Percentiles rank a stretch among this genome's conserved stretches.
phyloP scores from a whole-genome alignment of 305 asterid species.

The Coffea humblotiana region DNA sequence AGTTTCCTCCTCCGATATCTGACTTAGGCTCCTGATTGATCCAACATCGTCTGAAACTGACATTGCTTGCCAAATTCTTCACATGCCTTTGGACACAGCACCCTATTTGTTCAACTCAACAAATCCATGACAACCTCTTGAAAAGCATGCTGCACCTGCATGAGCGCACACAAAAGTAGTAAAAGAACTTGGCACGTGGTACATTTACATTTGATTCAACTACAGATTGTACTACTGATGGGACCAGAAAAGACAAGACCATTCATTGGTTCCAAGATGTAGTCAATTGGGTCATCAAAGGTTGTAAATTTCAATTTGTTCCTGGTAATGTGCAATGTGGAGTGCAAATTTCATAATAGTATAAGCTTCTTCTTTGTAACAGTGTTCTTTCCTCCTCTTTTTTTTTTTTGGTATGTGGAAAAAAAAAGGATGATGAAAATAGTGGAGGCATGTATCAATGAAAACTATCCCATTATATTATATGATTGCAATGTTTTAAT shows the following conservation, averaged over 20 bases:
- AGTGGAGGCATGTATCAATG: not conserved
- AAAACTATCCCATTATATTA: not conserved
- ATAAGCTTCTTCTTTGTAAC: no score
- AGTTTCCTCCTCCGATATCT: constrained; percentile 51
- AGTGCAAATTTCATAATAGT: not conserved
- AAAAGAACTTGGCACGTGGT: constrained; percentile 17
- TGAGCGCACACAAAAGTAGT: not conserved
- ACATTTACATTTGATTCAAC: not conserved
- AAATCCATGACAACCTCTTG: not conserved
- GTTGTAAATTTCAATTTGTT: not conserved
- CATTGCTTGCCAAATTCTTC: constrained; percentile 35
- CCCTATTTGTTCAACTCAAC: not conserved
- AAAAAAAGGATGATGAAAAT: no score
- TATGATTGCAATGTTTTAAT: not conserved
- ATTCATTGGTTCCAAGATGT: not conserved
- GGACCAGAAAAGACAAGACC: not conserved
- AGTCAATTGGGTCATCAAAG: no score
- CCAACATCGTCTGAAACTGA: constrained; percentile 41
- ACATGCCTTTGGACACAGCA: not conserved
- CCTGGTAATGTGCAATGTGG: not conserved
- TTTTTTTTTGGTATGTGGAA: not conserved
- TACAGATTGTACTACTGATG: not conserved
- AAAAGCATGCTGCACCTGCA: constrained; percentile 3
- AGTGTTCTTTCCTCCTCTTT: not conserved
- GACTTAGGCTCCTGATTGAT: constrained; percentile 54